phyloP scores from a whole-genome alignment of 768 basidiomycete genomes.

The Leccinum variicolor region DNA sequence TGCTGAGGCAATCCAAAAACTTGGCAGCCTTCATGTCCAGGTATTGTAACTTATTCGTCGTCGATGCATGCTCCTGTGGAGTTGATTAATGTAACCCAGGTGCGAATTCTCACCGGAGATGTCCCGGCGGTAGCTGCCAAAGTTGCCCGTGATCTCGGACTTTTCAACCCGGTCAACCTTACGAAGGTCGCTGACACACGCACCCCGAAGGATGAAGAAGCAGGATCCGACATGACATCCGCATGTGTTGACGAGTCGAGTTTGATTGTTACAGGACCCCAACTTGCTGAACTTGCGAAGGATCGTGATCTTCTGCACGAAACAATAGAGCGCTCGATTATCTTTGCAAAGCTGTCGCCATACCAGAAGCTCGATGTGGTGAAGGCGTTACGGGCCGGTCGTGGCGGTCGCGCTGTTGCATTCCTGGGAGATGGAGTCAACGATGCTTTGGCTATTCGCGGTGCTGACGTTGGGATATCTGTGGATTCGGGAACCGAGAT shows the following conservation, averaged over 20 bases:
- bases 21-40: constrained; percentile 29
- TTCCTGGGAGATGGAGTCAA: constrained; percentile 32
- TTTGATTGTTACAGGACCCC: constrained; percentile 28
- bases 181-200: not conserved
- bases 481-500: constrained; percentile 34
- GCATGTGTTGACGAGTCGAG: constrained; percentile 17
- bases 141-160: constrained; percentile 36
- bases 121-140: constrained; percentile 34
- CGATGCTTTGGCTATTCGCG: constrained; percentile 31
- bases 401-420: constrained; percentile 28
- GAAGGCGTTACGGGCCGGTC: constrained; percentile 27
- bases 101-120: constrained; percentile 36
- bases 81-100: constrained; percentile 13
- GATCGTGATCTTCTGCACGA: constrained; percentile 24
- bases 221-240: constrained; percentile 2
- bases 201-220: constrained; percentile 27
- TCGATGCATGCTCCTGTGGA: not conserved
- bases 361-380: constrained; percentile 34
- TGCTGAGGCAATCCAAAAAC: constrained; percentile 27
- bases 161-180: constrained; percentile 24
- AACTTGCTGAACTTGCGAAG: constrained; percentile 28
- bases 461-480: constrained; percentile 33
- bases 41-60: constrained; percentile 10
- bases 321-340: constrained; percentile 29
- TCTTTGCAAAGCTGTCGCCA: constrained; percentile 31